These are phyloP conservation scores for Aspergillus ustus DNA, from an alignment of 2,329 filamentous ascomycete genomes.

Conservation along the genomic window DNA sequence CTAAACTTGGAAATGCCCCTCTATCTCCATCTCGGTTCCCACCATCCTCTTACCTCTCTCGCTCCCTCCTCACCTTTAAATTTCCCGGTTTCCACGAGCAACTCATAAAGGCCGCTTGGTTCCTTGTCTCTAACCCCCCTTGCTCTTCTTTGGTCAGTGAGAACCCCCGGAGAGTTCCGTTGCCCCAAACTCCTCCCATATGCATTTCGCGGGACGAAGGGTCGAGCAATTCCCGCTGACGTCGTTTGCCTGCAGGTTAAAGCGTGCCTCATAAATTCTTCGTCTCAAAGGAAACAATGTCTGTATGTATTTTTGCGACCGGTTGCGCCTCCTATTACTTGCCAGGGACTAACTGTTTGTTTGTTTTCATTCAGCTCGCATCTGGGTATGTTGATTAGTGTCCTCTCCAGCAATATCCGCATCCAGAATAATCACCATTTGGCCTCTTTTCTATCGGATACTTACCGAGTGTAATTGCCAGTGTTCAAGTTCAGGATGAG, in stretches of 20 bases:
- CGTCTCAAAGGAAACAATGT: slow-evolving; percentile 37
- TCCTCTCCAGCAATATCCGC: slow-evolving; percentile 3
- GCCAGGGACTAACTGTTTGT: slow-evolving; percentile 10
- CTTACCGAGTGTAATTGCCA: slow-evolving; percentile 33
- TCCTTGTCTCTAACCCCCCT: slow-evolving; percentile 22
- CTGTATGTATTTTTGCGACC: slow-evolving; percentile 31
- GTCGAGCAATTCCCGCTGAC: slow-evolving; percentile 31
- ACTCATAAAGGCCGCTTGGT: slow-evolving; percentile 14
- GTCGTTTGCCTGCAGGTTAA: slow-evolving; percentile 36
- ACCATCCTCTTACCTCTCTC: slow-evolving; percentile 21
- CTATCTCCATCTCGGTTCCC: slow-evolving; percentile 34
- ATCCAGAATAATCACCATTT: background rate
- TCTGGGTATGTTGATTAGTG: slow-evolving; percentile 38
- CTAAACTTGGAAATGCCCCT: slow-evolving; percentile 39
- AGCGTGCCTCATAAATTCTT: slow-evolving; percentile 25
- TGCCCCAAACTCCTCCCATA: background rate
- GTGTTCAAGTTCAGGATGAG: slow-evolving; percentile 53
- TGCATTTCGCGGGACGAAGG: slow-evolving; percentile 15
- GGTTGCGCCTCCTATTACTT: slow-evolving; percentile 6
- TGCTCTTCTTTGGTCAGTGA: slow-evolving; percentile 20
- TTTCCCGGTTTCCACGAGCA: slow-evolving; percentile 5
- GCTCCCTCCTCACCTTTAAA: slow-evolving; percentile 19
- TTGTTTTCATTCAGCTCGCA: slow-evolving; percentile 34
- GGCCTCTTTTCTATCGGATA: slow-evolving; percentile 7
- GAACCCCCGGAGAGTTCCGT: background rate